These are phyloP conservation scores for Narthecium ossifragum DNA, from an alignment of 106 monocot species.

Conservation along the genomic window DNA sequence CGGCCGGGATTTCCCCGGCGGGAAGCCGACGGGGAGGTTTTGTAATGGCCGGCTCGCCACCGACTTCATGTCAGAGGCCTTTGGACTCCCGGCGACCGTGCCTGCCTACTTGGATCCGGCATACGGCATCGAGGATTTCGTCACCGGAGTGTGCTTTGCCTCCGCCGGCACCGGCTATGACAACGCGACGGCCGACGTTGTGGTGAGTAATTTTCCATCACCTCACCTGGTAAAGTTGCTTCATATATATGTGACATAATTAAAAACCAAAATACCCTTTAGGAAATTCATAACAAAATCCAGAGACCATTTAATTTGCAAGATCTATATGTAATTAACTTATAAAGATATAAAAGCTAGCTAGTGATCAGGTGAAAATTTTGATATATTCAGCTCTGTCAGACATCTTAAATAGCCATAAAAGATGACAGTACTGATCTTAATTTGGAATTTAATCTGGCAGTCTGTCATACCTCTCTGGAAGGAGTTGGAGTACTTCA, in stretches of 20 bases:
- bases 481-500: constrained; percentile 70
- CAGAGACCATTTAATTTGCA: not conserved
- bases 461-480: constrained; percentile 71
- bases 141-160: constrained; percentile 51
- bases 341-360: not conserved
- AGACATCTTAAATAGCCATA: too few relatives aligned
- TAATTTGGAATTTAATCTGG: not conserved
- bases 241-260: not conserved
- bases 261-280: too few relatives aligned
- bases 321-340: not conserved
- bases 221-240: not conserved
- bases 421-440: too few relatives aligned
- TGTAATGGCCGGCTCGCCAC: constrained; percentile 53
- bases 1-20: constrained; percentile 44
- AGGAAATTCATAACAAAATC: not conserved
- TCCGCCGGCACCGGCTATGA: constrained; percentile 57
- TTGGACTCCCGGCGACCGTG: constrained; percentile 31
- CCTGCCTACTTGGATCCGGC: constrained; percentile 52
- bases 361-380: too few relatives aligned
- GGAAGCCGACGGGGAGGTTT: constrained; percentile 45
- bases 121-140: constrained; percentile 32
- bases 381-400: too few relatives aligned
- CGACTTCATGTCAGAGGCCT: constrained; percentile 55
- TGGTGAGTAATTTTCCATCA: constrained; percentile 18
- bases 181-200: constrained; percentile 43